Evolutionary conservation across 768 basidiomycete species (phyloP).

Genomic region (Tulasnella sp.): DNA sequence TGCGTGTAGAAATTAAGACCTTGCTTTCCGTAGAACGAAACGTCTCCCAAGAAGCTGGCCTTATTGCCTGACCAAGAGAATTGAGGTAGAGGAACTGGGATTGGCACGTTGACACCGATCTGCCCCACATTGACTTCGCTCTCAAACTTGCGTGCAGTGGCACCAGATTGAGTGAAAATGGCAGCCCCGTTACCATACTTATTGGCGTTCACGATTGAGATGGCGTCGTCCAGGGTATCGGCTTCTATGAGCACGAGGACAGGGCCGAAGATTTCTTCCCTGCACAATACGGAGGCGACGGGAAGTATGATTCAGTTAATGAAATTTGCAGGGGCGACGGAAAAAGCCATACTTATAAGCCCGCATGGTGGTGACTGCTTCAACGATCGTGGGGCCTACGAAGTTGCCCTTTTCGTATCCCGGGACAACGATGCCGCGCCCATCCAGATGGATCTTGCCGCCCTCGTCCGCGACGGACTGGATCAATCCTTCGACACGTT

Average conservation of each 20-base stretch:
- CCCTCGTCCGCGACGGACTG: conserved; percentile 56
- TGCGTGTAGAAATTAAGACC: conserved; percentile 96
- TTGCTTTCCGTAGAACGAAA: conserved; percentile 88
- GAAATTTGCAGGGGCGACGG: background rate
- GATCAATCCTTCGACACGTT: conserved; percentile 71
- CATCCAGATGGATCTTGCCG: conserved; percentile 83
- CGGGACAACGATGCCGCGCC: conserved; percentile 62
- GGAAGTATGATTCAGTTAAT: background rate
- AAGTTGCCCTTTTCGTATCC: conserved; percentile 88
- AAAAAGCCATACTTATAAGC: conserved; percentile 68
- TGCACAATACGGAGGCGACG: conserved; percentile 36
- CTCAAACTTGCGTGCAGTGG: conserved; percentile 93
- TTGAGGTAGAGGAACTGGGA: conserved; percentile 87
- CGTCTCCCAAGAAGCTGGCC: conserved; percentile 77
- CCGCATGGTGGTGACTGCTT: conserved; percentile 76
- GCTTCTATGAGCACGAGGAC: conserved; percentile 74
- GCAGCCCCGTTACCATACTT: conserved; percentile 91
- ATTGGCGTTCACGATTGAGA: conserved; percentile 86
- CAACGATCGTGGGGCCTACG: conserved; percentile 86
- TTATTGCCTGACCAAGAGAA: conserved; percentile 98
- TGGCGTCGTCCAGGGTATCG: conserved; percentile 83
- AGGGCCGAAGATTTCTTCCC: conserved; percentile 95
- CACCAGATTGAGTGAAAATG: conserved; percentile 94
- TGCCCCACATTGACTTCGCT: conserved; percentile 82
- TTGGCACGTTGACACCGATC: conserved; percentile 90